These are phyloP conservation scores for Fusarium falciforme DNA, from an alignment of 2,329 filamentous ascomycete genomes.

Conservation along the genomic window DNA sequence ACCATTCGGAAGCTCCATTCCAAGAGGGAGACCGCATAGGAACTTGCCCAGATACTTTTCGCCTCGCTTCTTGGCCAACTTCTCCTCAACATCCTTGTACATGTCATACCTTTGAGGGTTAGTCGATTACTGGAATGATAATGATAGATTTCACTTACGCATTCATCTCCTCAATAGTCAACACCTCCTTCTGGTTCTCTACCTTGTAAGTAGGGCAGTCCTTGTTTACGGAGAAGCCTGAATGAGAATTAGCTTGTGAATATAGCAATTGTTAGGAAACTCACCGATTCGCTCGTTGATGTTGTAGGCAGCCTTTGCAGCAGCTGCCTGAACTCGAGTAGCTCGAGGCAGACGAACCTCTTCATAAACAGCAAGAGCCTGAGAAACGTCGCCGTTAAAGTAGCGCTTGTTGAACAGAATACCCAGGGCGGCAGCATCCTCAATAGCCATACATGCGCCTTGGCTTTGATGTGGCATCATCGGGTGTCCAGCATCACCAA, in stretches of 20 bases:
- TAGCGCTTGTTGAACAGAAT: constrained; percentile 66
- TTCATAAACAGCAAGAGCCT: constrained; percentile 63
- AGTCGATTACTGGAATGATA: neutral
- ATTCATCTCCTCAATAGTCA: constrained; percentile 79
- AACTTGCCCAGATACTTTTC: constrained; percentile 52
- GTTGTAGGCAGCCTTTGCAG: constrained; percentile 68
- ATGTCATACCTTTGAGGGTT: constrained; percentile 63
- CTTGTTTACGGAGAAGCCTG: constrained; percentile 72
- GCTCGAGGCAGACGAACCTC: constrained; percentile 65
- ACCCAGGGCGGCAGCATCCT: constrained; percentile 72
- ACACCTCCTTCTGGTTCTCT: constrained; percentile 67
- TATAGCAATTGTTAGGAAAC: neutral
- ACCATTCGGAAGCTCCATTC: constrained; percentile 61
- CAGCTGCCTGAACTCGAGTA: constrained; percentile 67
- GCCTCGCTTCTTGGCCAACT: constrained; percentile 51
- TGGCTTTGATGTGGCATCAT: constrained; percentile 79
- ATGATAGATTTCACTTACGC: constrained; percentile 54
- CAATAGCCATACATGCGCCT: constrained; percentile 76
- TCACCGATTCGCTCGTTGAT: constrained; percentile 72
- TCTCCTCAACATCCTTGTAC: constrained; percentile 66
- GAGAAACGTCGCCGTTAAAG: constrained; percentile 59
- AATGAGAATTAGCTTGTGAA: neutral
- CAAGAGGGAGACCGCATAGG: constrained; percentile 58
- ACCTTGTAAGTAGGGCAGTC: constrained; percentile 69
- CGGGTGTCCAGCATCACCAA: constrained; percentile 76